Evolutionary conservation across 2,329 filamentous ascomycete genomes (phyloP), one percentile per base, ranked within the genome.

Genomic region (Rhynchosporium secalis): DNA sequence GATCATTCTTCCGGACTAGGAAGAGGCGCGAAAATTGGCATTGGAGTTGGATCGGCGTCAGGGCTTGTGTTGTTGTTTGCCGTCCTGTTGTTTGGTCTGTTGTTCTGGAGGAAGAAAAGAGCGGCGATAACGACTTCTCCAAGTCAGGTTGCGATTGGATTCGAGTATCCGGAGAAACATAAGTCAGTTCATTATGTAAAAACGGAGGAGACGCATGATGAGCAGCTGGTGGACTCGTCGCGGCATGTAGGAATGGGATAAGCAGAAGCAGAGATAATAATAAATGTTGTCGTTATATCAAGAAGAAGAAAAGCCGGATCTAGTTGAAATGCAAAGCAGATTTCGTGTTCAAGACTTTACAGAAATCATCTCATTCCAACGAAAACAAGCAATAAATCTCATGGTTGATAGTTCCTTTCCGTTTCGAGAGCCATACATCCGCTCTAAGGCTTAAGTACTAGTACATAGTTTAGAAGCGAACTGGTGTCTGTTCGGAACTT

Each of bases 171-270:
- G 15, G 54, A 46, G 28, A 40, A 56, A 20, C 54, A 56, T 15
- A 56, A 56, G 54, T 56, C 54, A 20, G 29, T 56, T 15, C 40
- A 45, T 56, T 20, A 43, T 46, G 54, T 43, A 29, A 56, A 29
- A 40, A 45, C 40, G 10, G 54, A 56, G 26, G 54, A 56, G 28
- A 4, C 20, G 40, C 54, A 45, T 36, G 41, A 56, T 20, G 40
- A 29, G 13, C 38, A 29, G 13, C 38, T 31, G 12, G 40, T 20
- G 5, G 40, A 56, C 7, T 31, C 28, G 13, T 33, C 28, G 26
- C 54, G 54, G 13, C 40, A 56, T 46, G 54, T 56, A 10, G 54
- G 54, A 33, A 56, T 56, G 54, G 54, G 54, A 46, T 56, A 20
- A 46, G 6, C 4, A 4, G 28, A 40, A 12, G 26, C 13, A 36